Conservation (phyloP, 176 grass and related monocot species). For the Avena atlantica region DNA sequence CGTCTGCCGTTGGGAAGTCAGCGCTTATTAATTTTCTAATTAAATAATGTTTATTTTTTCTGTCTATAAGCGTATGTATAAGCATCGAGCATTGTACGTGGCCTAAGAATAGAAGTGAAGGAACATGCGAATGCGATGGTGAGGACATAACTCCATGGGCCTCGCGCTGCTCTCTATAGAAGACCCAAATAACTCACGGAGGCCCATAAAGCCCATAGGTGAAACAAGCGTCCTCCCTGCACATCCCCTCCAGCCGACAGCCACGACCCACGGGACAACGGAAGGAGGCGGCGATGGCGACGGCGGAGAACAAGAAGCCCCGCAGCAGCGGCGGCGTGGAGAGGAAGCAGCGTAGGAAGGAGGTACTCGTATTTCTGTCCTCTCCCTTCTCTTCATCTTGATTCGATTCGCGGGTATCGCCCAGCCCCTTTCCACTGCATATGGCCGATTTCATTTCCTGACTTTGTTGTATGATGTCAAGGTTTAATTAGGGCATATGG, state of each 20-base stretch:
- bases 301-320: constrained; percentile 30
- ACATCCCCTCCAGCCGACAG: background rate
- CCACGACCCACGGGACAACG: background rate
- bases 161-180: background rate
- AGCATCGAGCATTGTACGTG: too few species aligned
- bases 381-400: background rate
- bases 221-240: background rate
- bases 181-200: background rate
- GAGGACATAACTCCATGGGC: background rate
- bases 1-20: too few species aligned
- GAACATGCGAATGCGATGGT: background rate
- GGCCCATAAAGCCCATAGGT: background rate
- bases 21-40: too few species aligned
- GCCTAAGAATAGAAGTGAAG: too few species aligned
- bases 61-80: too few species aligned
- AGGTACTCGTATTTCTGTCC: constrained; percentile 22
- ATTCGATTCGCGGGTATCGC: background rate
- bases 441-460: background rate
- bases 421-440: background rate
- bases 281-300: constrained; percentile 10
- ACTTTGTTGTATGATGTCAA: background rate
- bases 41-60: too few species aligned
- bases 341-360: constrained; percentile 38
- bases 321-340: background rate
- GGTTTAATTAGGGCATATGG: background rate